A percentile compares a stretch with the other conserved stretches of the same genome.
These are phyloP conservation scores for Amaranthus cruentus DNA, from an alignment of 148 eudicot genomes.

Conservation along the genomic window DNA sequence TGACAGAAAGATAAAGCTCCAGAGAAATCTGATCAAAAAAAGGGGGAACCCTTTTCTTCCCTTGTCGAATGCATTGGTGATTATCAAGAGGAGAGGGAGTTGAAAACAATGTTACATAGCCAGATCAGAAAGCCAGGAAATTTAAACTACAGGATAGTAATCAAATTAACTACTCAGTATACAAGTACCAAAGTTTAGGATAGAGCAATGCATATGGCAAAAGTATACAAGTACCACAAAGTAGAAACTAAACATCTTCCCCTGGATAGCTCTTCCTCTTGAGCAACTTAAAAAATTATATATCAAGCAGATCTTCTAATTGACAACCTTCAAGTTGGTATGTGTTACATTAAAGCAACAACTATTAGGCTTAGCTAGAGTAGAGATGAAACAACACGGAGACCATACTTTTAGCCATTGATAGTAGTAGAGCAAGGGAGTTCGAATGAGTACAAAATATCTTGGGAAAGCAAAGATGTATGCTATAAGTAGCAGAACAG, in stretches of 20 bases:
- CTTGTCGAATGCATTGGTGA: no score
- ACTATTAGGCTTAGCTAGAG: background rate
- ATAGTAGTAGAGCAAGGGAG: background rate
- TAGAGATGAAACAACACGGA: background rate
- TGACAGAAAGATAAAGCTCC: background rate
- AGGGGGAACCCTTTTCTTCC: background rate
- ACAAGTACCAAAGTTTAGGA: background rate
- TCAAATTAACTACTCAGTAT: background rate
- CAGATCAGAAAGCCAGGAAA: background rate
- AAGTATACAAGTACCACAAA: background rate
- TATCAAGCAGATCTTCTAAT: background rate
- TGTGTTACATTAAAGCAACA: background rate
- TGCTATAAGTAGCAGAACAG: background rate
- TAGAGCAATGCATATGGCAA: background rate
- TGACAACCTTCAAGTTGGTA: no score
- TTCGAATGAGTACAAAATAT: background rate
- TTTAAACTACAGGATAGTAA: background rate
- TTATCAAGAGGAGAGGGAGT: background rate
- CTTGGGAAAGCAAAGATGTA: background rate
- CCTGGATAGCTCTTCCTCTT: background rate
- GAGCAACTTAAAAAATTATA: background rate
- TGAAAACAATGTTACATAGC: background rate
- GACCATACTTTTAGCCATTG: background rate
- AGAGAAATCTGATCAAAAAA: background rate
- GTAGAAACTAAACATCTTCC: background rate